Evolutionary conservation across 2,329 filamentous ascomycete species (phyloP), one percentile per base, ranked within the genome.

Genomic region (Blumeriella jaapii): DNA sequence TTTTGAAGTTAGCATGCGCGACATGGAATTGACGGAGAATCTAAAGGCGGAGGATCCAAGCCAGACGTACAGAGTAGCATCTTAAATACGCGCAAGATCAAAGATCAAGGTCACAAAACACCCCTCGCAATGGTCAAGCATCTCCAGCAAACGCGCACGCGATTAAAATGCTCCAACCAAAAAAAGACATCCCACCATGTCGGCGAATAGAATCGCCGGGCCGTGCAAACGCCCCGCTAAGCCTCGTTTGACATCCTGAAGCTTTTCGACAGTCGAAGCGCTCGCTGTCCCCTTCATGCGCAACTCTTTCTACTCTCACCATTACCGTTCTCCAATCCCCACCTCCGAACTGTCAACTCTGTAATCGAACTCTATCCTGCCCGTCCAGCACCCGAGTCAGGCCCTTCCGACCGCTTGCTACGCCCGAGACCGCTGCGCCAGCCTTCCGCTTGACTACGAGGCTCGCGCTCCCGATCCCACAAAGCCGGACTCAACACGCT

Each of bases 1-100:
- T 20, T 36, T 17, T 33, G 41, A 36, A 39, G 38, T 44, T 41
- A 45, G 45, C 20, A 20, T 24, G 14, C 12, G 28, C 26, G 6
- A 18, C 18, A 10, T 10, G 8, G 8, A 6, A 12, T 25, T 16
- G 17, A 5, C 6, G 5, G 18, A 5, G 10, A n/a, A 18, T 20
- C 19, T n/a, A 22, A 31, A 10, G 27, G 31, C 11, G 29, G 13
- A 16, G 20, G 25, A 26, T 12, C 15, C 30, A 27, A 22, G 28
- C n/a, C n/a, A 13, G 15, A 52, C 59, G 51, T 68, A 82, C 77
- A 82, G 59, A 82, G 73, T 47, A 82, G 59, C 78, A 82, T 82
- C 39, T 49, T 60, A 40, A 15, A n/a, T 12, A 22, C 12, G 22
- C 22, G 22, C 22, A 8, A 24, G 22, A 9, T 9, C 22, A 8